Evolutionary conservation across 805 yeast genomes (phyloP), one percentile per base, ranked within the genome.

Genomic region (Lipomyces sp.): DNA sequence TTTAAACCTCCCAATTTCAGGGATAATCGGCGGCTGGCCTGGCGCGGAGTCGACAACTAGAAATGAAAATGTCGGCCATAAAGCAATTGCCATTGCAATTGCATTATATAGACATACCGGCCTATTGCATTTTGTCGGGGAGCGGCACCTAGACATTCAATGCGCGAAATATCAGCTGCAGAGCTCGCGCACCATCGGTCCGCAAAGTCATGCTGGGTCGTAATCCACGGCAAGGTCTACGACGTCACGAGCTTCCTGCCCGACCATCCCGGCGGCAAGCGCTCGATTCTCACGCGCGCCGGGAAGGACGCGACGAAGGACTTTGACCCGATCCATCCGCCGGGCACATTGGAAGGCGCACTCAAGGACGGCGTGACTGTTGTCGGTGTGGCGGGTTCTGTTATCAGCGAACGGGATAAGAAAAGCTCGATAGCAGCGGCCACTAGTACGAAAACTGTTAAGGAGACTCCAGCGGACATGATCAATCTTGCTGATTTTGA

Each of bases 401-500:
- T 14, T 4, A 8, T 18, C n/a, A 11, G 23, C 19, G 46, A 32
- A 13, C 39, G 18, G 8, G 39, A 26, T 10, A 10, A 10, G 6
- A 10, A 10, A 10, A 26, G 10, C 10, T 4, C n/a, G 22, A 8
- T 16, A 11, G 13, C 40, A 16, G 40, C 40, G 10, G 29, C 29
- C 10, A 10, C 16, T 14, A 14, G 16, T 4, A 32, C 34, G 16
- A 52, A 55, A 18, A 24, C 44, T 10, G 37, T 48, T 45, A 43
- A 37, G 33, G 55, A 45, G 34, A 32, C 53, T 4, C 58, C 58
- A 13, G 51, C 46, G 2, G 56, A 51, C 34, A 51, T 55, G 57
- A 18, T 82, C 64, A 91, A 91, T 63, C 61, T 87, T 49, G 82
- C 80, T 61, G 98, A 91, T 68, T 87, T 91, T 63, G 98, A 91